Base-by-base conservation (phyloP, 257 asterid species). In the Penstemon barbatus region DNA sequence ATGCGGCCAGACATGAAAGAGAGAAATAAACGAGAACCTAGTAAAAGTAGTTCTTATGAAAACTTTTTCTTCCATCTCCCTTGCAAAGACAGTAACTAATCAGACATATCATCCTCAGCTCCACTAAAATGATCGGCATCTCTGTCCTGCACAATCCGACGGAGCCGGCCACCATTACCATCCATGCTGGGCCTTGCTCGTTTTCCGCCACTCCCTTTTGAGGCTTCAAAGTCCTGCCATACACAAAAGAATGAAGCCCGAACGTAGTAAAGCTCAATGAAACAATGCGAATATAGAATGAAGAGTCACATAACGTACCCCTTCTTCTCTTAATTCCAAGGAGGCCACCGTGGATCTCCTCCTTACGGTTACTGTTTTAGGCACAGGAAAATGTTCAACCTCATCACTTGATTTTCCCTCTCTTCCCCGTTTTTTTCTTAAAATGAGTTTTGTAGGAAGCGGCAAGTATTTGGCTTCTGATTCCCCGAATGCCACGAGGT, bases 401-500 rank as follows among this genome's bases (percentile, higher is more conserved):
- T 84, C 89, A 0, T 84, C 85, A 7, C 51, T 71, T 61, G 87
- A 79, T 73, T 84, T 84, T 60, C 89, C 89, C 56, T 84, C 87
- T 70, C 72, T 73, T 1, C 83, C 85, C 57, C 82, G 82, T 79
- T 81, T 84, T 71, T 84, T 84, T 45, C 87, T 79, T 4, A 58
- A 45, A 8, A 38, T 3, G 45, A 58, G 45, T 37, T 58, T 58
- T 37, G 63, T 58, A 8, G 46, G 63, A 10, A 58, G 46, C 8
- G 88, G 88, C 88, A 77, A 51, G 57, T 83, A 86, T 66, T 65
- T 79, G 3, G 89, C 89, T 63, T 81, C 77, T 49, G 77, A 57
- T 36, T 83, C 84, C 11, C 81, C 87, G 72, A 89, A 89, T 5
- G 96, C 69, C 76, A 94, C 90, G 37, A 90, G 87, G 73, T 79